Conservation (phyloP, 2,329 filamentous ascomycete species). For the Myriosclerotinia duriaeana region DNA sequence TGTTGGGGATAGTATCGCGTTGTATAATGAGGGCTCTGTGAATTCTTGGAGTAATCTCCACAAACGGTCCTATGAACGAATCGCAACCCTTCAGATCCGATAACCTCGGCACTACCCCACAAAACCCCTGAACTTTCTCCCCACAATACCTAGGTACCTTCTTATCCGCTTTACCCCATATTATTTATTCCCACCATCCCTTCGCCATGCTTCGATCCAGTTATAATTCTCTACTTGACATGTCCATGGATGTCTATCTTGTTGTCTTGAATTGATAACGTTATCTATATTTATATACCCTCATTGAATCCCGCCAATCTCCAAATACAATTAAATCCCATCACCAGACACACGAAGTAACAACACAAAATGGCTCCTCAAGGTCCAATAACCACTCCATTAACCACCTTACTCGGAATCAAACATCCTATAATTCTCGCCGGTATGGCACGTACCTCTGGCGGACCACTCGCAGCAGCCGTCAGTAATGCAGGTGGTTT, state of each 20-base stretch:
- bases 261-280: background rate
- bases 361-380: conserved; percentile 16
- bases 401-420: conserved; percentile 78
- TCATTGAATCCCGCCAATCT: background rate
- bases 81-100: conserved; percentile 9
- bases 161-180: conserved; percentile 14
- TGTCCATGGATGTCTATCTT: background rate
- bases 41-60: background rate
- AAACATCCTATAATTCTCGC: conserved; percentile 87
- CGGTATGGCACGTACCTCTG: conserved; percentile 87
- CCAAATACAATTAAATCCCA: background rate
- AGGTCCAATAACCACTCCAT: conserved; percentile 64
- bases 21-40: no score
- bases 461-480: conserved; percentile 75
- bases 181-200: background rate
- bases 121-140: conserved; percentile 1
- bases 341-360: background rate
- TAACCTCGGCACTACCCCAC: conserved; percentile 13
- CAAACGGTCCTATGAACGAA: background rate
- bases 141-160: background rate
- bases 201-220: background rate
- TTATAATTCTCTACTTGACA: background rate
- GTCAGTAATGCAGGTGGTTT: conserved; percentile 77
- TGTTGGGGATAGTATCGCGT: no score
- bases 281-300: background rate